Evolutionary conservation across 164 flowering plant genomes (phyloP).

Genomic region (Vitis riparia): DNA sequence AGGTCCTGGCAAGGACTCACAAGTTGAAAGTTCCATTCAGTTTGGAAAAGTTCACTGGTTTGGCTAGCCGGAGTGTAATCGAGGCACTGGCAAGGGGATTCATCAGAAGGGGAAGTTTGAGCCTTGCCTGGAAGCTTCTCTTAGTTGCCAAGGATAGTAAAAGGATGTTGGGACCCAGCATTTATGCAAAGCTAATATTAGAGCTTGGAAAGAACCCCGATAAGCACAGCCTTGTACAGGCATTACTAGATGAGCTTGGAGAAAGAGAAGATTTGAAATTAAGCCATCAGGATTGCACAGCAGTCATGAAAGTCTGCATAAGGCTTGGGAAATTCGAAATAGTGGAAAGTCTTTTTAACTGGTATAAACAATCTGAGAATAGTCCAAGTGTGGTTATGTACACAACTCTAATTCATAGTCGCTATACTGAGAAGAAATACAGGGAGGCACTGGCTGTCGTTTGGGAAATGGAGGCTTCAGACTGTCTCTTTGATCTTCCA

Average conservation of each 20-base stretch:
- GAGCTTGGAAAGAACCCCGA: slow-evolving; percentile 85
- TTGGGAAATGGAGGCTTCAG: slow-evolving; percentile 85
- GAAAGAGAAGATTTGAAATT: slow-evolving; percentile 71
- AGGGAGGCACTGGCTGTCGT: slow-evolving; percentile 75
- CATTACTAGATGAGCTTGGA: slow-evolving; percentile 70
- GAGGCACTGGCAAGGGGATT: slow-evolving; percentile 86
- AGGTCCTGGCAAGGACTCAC: slow-evolving; percentile 64
- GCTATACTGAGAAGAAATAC: slow-evolving; percentile 50
- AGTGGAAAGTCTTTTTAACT: slow-evolving; percentile 68
- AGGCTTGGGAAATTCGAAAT: slow-evolving; percentile 63
- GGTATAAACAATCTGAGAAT: slow-evolving; percentile 63
- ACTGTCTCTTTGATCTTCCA: slow-evolving; percentile 79
- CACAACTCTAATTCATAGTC: slow-evolving; percentile 77
- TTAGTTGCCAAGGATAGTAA: slow-evolving; percentile 43
- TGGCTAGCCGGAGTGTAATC: slow-evolving; percentile 64
- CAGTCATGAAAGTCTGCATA: slow-evolving; percentile 76
- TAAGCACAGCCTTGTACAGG: slow-evolving; percentile 38
- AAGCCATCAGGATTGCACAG: slow-evolving; percentile 74
- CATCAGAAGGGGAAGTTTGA: slow-evolving; percentile 69
- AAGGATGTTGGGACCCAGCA: slow-evolving; percentile 60
- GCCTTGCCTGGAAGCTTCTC: slow-evolving; percentile 71
- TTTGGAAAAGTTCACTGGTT: slow-evolving; percentile 44
- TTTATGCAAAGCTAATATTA: slow-evolving; percentile 72
- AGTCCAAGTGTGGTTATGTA: slow-evolving; percentile 78
- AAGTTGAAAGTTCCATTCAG: slow-evolving; percentile 59